Evolutionary conservation across 1,284 basidiomycete genomes (phyloP), one percentile per base, ranked within the genome.

Genomic region (Malassezia restricta): DNA sequence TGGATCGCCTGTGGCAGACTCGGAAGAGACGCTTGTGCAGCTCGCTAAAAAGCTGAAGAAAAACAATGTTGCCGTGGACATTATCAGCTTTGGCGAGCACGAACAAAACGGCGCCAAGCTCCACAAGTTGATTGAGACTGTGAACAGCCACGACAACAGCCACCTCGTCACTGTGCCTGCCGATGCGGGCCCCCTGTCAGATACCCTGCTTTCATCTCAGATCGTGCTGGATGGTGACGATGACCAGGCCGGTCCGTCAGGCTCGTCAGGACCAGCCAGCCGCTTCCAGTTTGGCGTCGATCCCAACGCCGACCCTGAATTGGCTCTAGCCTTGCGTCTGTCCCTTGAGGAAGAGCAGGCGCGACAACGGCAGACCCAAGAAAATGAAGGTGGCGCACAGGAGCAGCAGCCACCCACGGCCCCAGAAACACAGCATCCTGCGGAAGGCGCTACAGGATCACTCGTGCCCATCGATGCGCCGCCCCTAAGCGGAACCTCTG

Each of bases 1-100:
- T 51, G 90, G 83, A 20, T 91, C 87, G 6, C 94, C 94, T 0
- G 57, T 73, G 2, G 38, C 58, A 12, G 61, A 68, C 43, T 47
- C 58, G 3, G 62, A 67, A 20, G 66, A 63, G 5, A 57, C 59
- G 12, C 56, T 73, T 24, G 77, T 86, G 62, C 83, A 82, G 74
- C 81, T 99, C 14, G 92, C 90, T 20, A 95, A 92, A 79, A 92
- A 89, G 75, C 79, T 99, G 63, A 94, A 95, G 79, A 99, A 99
- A 83, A 98, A 96, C 76, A 98, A 96, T 67, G 89, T 99, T 38
- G 86, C 90, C 0, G 81, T 98, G 11, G 92, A 99, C 75, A 79
- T 98, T 53, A 78, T 96, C 37, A 83, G 81, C 14, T 96, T 80
- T 66, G 79, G 79, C 55, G 69, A 71, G 38, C 79, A 79, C 27